Evolutionary conservation across 306 rosid genomes (phyloP).

Genomic region (Begonia loranthoides): DNA sequence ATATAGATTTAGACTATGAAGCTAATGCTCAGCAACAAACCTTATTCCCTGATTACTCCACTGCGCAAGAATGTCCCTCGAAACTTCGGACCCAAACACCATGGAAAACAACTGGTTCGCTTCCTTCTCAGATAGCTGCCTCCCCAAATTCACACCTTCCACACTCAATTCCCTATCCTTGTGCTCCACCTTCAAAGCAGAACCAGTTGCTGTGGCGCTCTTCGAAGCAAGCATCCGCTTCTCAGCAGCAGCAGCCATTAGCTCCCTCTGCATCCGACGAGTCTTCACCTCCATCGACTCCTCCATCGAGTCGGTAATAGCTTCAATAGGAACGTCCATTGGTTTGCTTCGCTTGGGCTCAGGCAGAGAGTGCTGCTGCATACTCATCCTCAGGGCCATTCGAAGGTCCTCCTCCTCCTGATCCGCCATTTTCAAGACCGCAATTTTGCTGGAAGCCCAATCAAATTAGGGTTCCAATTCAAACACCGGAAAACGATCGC

Average conservation of each 20-base stretch:
- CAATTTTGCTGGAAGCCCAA: conserved; percentile 16
- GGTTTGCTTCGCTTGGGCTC: conserved; percentile 92
- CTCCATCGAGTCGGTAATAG: conserved; percentile 28
- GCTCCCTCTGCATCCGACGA: conserved; percentile 67
- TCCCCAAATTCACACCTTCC: conserved; percentile 36
- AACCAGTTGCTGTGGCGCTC: conserved; percentile 8
- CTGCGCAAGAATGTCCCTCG: conserved; percentile 71
- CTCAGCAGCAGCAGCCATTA: conserved; percentile 95
- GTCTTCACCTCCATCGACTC: conserved; percentile 52
- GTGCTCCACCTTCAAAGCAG: conserved; percentile 16
- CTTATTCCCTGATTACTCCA: conserved; percentile 99
- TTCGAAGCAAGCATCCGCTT: conserved; percentile 45
- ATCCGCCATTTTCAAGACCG: conserved; percentile 50
- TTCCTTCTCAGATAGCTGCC: conserved; percentile 38
- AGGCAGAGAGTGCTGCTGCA: conserved; percentile 77
- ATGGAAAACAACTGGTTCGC: conserved; percentile 61
- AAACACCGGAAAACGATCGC: neutral
- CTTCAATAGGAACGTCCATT: conserved; percentile 35
- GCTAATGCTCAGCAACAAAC: conserved; percentile 17
- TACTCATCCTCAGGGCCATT: conserved; percentile 82
- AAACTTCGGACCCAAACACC: conserved; percentile 75
- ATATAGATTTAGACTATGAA: no score
- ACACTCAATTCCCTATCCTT: conserved; percentile 24
- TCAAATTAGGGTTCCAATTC: conserved; percentile 27
- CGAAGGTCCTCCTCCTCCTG: conserved; percentile 82